Evolutionary conservation across 2,329 filamentous ascomycete species (phyloP).

Genomic region (Xylaria sp.): DNA sequence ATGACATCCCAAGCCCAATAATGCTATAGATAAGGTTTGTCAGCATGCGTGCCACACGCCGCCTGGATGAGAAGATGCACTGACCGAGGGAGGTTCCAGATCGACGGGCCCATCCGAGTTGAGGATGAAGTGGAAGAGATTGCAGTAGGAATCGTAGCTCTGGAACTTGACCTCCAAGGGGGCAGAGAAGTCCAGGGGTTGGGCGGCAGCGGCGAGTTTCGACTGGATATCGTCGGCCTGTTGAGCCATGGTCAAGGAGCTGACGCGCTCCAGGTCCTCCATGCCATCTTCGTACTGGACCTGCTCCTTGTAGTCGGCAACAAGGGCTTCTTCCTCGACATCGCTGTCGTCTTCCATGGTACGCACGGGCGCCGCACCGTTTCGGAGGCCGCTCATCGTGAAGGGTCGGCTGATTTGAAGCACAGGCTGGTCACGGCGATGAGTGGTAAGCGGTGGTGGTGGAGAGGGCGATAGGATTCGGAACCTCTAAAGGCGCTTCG

Average conservation of each 20-base stretch:
- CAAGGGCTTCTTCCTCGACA: slow-evolving; percentile 94
- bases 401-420: slow-evolving; percentile 27
- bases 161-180: slow-evolving; percentile 97
- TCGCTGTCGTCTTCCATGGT: slow-evolving; percentile 85
- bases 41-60: slow-evolving; percentile 31
- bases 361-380: slow-evolving; percentile 69
- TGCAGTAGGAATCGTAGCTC: slow-evolving; percentile 99
- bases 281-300: slow-evolving; percentile 92
- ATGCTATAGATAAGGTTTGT: slow-evolving; percentile 72
- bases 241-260: slow-evolving; percentile 74
- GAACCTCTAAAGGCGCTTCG: slow-evolving; percentile 31
- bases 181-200: slow-evolving; percentile 95
- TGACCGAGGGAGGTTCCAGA: slow-evolving; percentile 93
- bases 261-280: slow-evolving; percentile 81
- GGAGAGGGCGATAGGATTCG: slow-evolving; percentile 38
- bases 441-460: slow-evolving; percentile 36
- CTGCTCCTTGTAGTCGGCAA: slow-evolving; percentile 95
- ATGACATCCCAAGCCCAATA: slow-evolving; percentile 99
- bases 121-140: slow-evolving; percentile 97
- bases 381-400: slow-evolving; percentile 72
- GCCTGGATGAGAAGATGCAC: slow-evolving; percentile 51
- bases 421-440: slow-evolving; percentile 29
- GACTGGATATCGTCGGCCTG: slow-evolving; percentile 93
- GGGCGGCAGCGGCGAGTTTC: slow-evolving; percentile 88
- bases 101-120: slow-evolving; percentile 99